These are phyloP conservation scores for Coemansia sp. DNA, from an alignment of 192 early-diverging fungal species.

Conservation along the genomic window DNA sequence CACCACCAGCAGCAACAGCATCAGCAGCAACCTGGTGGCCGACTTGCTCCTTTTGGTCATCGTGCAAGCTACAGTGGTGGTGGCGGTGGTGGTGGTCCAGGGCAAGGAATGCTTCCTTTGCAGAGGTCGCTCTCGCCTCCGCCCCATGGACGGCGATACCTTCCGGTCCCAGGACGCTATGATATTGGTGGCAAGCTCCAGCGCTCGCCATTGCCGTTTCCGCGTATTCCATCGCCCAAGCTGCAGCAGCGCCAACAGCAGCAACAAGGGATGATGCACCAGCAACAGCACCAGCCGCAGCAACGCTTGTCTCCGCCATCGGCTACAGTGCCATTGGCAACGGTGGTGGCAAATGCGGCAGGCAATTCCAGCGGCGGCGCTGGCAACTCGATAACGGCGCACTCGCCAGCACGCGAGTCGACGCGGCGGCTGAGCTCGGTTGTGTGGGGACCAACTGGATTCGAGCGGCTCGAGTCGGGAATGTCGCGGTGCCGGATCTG, in stretches of 20 bases:
- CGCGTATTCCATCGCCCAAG: slow-evolving; percentile 51
- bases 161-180: slow-evolving; percentile 34
- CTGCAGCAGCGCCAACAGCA: slow-evolving; percentile 19
- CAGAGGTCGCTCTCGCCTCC: slow-evolving; percentile 48
- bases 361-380: slow-evolving; percentile 7
- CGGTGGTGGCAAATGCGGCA: background rate
- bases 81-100: background rate
- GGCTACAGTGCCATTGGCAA: background rate
- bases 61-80: slow-evolving; percentile 17
- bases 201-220: slow-evolving; percentile 49
- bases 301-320: background rate
- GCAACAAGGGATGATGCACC: slow-evolving; percentile 10
- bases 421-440: slow-evolving; percentile 55
- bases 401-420: slow-evolving; percentile 54
- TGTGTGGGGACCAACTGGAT: slow-evolving; percentile 53
- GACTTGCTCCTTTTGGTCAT: slow-evolving; percentile 16
- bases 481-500: slow-evolving; percentile 55
- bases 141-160: slow-evolving; percentile 19
- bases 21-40: slow-evolving; percentile 4
- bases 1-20: background rate
- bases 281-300: slow-evolving; percentile 10
- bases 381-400: slow-evolving; percentile 19
- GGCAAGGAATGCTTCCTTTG: slow-evolving; percentile 7
- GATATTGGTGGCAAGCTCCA: slow-evolving; percentile 21
- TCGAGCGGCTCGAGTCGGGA: slow-evolving; percentile 54